Percentiles rank a stretch among this genome's conserved stretches.
Conservation (phyloP, 148 eudicot genomes). For the Camellia lanceoleosa region DNA sequence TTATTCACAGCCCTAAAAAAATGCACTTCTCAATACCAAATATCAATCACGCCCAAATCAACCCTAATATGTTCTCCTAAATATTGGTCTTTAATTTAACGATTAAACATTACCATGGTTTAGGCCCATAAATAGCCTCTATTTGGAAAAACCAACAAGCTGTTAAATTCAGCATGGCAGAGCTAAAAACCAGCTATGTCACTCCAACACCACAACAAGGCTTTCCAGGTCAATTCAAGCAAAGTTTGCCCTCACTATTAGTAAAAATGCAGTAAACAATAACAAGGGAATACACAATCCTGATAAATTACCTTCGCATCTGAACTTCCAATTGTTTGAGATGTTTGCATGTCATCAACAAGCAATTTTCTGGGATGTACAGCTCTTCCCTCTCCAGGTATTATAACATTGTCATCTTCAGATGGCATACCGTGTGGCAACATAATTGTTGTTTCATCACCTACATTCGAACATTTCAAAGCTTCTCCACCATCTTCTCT, state of each 20-base stretch:
- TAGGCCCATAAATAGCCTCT: too few species aligned
- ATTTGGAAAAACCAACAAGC: too few species aligned
- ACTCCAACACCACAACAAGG: background rate
- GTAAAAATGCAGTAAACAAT: background rate
- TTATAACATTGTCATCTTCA: conserved; percentile 16
- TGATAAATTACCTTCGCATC: conserved; percentile 43
- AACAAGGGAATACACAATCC: background rate
- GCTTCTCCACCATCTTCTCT: conserved; percentile 16
- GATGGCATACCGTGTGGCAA: conserved; percentile 19
- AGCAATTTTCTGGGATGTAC: conserved; percentile 4
- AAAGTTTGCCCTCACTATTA: background rate
- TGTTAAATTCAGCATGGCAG: too few species aligned
- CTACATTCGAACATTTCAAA: conserved; percentile 23
- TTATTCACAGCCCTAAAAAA: too few species aligned
- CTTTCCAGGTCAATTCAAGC: background rate
- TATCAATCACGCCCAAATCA: too few species aligned
- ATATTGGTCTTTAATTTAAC: too few species aligned
- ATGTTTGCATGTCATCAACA: conserved; percentile 21
- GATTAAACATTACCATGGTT: too few species aligned
- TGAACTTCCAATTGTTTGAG: conserved; percentile 22
- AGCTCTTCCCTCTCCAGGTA: conserved; percentile 16
- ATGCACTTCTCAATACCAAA: too few species aligned
- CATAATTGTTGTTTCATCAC: conserved; percentile 16
- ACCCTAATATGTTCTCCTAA: too few species aligned
- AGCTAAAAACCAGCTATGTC: background rate